Base-by-base conservation (phyloP, 768 basidiomycete genomes). In the Suillus discolor region DNA sequence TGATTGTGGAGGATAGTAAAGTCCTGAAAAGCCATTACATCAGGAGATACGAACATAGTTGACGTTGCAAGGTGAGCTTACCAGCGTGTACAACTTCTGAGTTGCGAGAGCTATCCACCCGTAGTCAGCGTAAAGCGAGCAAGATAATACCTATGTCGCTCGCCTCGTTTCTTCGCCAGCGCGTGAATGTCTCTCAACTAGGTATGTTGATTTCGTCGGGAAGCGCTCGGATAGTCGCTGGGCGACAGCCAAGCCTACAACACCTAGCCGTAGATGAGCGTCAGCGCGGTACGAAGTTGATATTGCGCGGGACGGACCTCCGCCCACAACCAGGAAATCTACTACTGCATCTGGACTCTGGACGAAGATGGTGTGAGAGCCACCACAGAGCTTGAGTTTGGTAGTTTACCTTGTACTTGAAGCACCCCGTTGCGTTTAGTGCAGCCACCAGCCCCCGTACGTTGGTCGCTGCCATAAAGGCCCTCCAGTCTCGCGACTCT, bases 1-100 rank as follows among this genome's bases (percentile, higher is more conserved):
- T 2, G 95, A 97, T 28, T 87, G 79, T 3, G 84, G 77, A 0
- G 95, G 94, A 72, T 97, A 97, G 73, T 95, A 94, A 1, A 95
- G 79, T 31, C 93, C 93, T 94, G 69, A 5, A 47, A 64, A 34
- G 44, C 55, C 44, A 41, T 13, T 20, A 61, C 34, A 16, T 54
- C 44, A 65, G 57, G 13, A 31, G 6, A 20, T n/a, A 61, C 15
- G 36, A 7, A 39, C 13, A 34, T n/a, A 28, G 11, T 45, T 39
- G 9, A 36, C 11, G 38, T 47, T 9, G 15, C 34, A 23, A 41
- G 38, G 42, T 20, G 13, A 28, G 66, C 73, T 51, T 72, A 88
- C 92, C 95, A 66, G 93, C 90, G 79, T 98, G 96, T 34, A 98
- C 91, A 28, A 99, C 96, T 73, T 97, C 96, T 0, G 95, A 96